Base-by-base conservation (phyloP, 306 rosid species). In the Malus orientalis region DNA sequence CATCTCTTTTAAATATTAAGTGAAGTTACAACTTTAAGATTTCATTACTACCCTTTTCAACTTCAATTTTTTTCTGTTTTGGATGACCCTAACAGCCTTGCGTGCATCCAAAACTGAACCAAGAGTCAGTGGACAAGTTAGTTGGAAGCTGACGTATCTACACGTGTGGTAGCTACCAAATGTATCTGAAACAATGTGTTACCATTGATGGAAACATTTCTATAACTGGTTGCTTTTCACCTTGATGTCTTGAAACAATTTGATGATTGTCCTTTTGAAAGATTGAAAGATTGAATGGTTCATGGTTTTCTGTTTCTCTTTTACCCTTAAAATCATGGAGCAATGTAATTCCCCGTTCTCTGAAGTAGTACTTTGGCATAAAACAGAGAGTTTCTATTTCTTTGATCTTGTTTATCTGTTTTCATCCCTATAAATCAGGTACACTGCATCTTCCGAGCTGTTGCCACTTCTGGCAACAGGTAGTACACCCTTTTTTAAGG, bases 391-490 rank as follows among this genome's bases (percentile, higher is more conserved):
- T 3, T 64, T 74, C 42, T 33, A 11, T 67, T 30, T 51, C 60
- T 18, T 64, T 78, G 55, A 27, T 25, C 70, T 81, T 70, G 62
- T 61, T 59, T 69, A 40, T 67, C 22, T 54, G 62, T 19, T 76
- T 64, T 81, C 70, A 33, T 67, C 22, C 13, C 65, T 54, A 30
- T 67, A 68, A 53, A 60, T 79, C 87, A 95, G 99, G 91, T 95
- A 90, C 85, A 95, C 99, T 19, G 96, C 97, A 69, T 90, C 86
- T 79, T 95, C 97, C 0, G 99, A 95, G 85, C 84, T 95, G 74
- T 79, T 92, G 86, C 99, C 99, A 40, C 96, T 95, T 78, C 82
- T 95, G 65, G 97, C 97, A 67, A 85, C 79, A 20, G 97, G 97
- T 67, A n/a, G 91, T 49, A 83, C 86, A 57, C 93, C 98, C 25